Evolutionary conservation across 208 protist species (phyloP), one percentile per base, ranked within the genome.

Genomic region (Trypanosoma grayi): DNA sequence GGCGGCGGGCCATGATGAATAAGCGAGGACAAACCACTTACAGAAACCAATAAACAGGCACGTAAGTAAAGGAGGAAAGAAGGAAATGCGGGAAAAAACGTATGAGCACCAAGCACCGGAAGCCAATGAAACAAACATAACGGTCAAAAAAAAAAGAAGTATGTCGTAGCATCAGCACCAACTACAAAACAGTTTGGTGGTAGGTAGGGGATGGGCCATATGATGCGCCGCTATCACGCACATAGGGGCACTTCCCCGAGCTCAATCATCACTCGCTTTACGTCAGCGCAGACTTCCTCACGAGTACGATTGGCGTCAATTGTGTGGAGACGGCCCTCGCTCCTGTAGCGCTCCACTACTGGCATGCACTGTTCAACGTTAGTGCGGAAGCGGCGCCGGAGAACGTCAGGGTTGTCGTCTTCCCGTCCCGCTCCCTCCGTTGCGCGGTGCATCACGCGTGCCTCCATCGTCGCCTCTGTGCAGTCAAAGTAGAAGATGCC

Each of bases 401-500:
- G 75, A 6, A 73, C 75, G 52, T 94, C 89, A 10, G 67, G 47
- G 22, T 81, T 90, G 70, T 95, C 92, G 69, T 97, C 92, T 30
- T 72, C 64, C 36, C 90, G 77, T 25, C 66, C 78, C 48, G 74
- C 55, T 2, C 57, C 54, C 4, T 64, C 73, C 30, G 48, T 43
- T 33, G 67, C 66, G 20, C 92, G 83, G 10, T 48, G 41, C 18
- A 92, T 47, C 14, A 97, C 48, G 14, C 92, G 81, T 27, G 56
- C 58, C 63, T 82, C 77, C 81, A 97, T 92, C 25, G 81, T 88
- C 1, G 25, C 63, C 70, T 91, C 83, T 18, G 67, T 66, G 73
- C 86, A 94, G 55, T 94, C 81, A 59, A 93, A 84, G 75, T 86
- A 91, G 43, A 97, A 25, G 50, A 93, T 87, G 4, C 70, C 78